Evolutionary conservation across 768 basidiomycete species (phyloP).

Genomic region (Thelephora ganbajun): DNA sequence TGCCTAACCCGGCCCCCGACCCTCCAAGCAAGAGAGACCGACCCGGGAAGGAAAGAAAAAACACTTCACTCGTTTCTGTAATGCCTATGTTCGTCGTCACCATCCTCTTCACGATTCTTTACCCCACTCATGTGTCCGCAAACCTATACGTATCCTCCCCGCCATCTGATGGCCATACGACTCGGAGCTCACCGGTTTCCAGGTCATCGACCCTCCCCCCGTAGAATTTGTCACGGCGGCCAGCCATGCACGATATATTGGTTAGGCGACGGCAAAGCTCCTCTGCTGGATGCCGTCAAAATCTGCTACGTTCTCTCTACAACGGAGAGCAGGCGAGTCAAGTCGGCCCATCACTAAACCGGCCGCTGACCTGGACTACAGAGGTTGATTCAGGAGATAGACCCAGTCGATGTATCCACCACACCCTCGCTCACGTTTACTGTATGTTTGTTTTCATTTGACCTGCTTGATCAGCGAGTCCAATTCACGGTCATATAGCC

Average conservation of each 20-base stretch:
- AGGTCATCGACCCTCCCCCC: slow-evolving; percentile 35
- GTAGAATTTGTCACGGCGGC: slow-evolving; percentile 37
- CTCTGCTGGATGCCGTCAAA: slow-evolving; percentile 37
- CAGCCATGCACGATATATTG: slow-evolving; percentile 41
- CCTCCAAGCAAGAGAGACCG: too few species aligned
- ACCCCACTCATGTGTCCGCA: slow-evolving; percentile 15
- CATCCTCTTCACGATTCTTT: too few species aligned
- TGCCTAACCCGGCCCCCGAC: too few species aligned
- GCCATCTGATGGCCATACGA: not conserved
- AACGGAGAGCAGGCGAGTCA: slow-evolving; percentile 34
- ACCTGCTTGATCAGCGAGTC: not conserved
- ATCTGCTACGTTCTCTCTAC: slow-evolving; percentile 38
- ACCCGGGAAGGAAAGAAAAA: too few species aligned
- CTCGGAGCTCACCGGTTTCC: not conserved
- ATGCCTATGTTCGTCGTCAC: too few species aligned
- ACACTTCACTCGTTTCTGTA: too few species aligned
- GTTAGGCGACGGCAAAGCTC: slow-evolving; percentile 46
- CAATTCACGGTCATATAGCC: slow-evolving; percentile 24
- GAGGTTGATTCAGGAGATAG: slow-evolving; percentile 44
- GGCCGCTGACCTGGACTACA: slow-evolving; percentile 11
- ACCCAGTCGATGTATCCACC: slow-evolving; percentile 18
- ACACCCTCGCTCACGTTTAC: slow-evolving; percentile 21
- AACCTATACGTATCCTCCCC: slow-evolving; percentile 23
- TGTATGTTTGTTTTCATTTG: slow-evolving; percentile 21
- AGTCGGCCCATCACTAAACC: not conserved